These are phyloP conservation scores for Quercus gilva DNA, from an alignment of 306 rosid species.

Conservation along the genomic window DNA sequence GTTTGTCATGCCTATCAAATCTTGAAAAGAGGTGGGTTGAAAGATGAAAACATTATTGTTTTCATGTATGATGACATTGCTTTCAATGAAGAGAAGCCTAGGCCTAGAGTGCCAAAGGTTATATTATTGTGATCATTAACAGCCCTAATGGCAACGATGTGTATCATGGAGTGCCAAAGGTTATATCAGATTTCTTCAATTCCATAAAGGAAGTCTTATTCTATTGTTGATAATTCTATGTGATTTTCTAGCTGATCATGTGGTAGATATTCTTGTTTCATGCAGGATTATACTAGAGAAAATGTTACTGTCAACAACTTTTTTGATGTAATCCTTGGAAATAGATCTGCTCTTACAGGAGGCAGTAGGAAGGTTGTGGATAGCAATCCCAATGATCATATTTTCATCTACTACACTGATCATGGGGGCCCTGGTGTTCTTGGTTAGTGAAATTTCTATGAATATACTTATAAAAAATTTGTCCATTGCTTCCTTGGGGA, in stretches of 20 bases:
- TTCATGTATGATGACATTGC: too few relatives aligned
- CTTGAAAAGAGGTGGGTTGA: too few relatives aligned
- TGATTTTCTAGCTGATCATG: conserved; percentile 2
- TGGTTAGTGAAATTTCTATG: conserved; percentile 51
- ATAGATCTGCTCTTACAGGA: conserved; percentile 67
- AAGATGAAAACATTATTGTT: too few relatives aligned
- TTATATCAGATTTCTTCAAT: conserved; percentile 11
- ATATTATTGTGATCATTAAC: conserved; percentile 67
- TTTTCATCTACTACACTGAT: conserved; percentile 76
- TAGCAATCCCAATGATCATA: conserved; percentile 92
- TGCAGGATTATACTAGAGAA: conserved; percentile 79
- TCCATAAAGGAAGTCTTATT: background rate
- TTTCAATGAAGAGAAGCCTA: too few relatives aligned
- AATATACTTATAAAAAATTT: background rate
- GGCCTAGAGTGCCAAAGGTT: too few relatives aligned
- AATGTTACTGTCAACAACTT: conserved; percentile 71
- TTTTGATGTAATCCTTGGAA: conserved; percentile 80
- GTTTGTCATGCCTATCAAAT: conserved; percentile 93
- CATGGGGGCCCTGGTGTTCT: conserved; percentile 98
- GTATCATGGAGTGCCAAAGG: conserved; percentile 94
- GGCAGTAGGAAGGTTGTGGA: conserved; percentile 94
- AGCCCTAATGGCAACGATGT: conserved; percentile 85
- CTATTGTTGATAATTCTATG: background rate
- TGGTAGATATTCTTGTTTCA: conserved; percentile 7
- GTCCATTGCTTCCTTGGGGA: background rate